phyloP scores from a whole-genome alignment of 768 basidiomycete species.

The Cyathus striatus region DNA sequence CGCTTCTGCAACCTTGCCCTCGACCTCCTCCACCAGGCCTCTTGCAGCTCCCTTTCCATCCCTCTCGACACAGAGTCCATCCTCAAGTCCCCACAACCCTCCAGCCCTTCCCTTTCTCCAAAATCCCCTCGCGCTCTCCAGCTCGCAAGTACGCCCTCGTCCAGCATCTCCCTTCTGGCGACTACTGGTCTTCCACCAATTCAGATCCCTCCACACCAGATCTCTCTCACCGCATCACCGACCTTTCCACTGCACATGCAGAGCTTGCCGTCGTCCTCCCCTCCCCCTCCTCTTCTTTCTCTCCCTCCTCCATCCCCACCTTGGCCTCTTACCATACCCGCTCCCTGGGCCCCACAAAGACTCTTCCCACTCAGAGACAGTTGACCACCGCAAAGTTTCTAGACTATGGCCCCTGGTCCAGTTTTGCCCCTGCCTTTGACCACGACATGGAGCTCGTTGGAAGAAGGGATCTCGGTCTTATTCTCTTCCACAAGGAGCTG shows the following conservation, averaged over 20 bases:
- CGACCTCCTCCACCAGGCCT: conserved; percentile 68
- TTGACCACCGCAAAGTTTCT: conserved; percentile 66
- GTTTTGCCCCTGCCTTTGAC: conserved; percentile 77
- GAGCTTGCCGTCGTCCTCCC: conserved; percentile 76
- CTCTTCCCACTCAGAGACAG: conserved; percentile 44
- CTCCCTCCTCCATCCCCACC: conserved; percentile 39
- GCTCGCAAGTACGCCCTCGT: conserved; percentile 68
- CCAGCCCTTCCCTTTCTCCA: conserved; percentile 6
- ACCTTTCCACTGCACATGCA: conserved; percentile 61
- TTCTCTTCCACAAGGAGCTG: conserved; percentile 47
- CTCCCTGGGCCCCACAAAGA: conserved; percentile 32
- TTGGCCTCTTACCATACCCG: conserved; percentile 54
- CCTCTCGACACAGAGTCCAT: conserved; percentile 38
- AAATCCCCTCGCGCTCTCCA: conserved; percentile 12
- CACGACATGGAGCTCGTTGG: conserved; percentile 75
- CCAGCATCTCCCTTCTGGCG: conserved; percentile 71
- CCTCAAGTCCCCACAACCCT: conserved; percentile 8
- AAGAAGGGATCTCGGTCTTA: conserved; percentile 51
- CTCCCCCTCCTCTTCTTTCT: conserved; percentile 39
- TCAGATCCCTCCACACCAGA: conserved; percentile 33
- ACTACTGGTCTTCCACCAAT: conserved; percentile 75
- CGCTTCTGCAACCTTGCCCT: conserved; percentile 72
- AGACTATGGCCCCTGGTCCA: conserved; percentile 72
- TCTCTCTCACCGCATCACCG: conserved; percentile 44
- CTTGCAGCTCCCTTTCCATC: conserved; percentile 39